Percentiles rank a stretch among this genome's conserved stretches.
Conservation (phyloP, 2,329 filamentous ascomycete genomes). For the Fusarium bactridioides region DNA sequence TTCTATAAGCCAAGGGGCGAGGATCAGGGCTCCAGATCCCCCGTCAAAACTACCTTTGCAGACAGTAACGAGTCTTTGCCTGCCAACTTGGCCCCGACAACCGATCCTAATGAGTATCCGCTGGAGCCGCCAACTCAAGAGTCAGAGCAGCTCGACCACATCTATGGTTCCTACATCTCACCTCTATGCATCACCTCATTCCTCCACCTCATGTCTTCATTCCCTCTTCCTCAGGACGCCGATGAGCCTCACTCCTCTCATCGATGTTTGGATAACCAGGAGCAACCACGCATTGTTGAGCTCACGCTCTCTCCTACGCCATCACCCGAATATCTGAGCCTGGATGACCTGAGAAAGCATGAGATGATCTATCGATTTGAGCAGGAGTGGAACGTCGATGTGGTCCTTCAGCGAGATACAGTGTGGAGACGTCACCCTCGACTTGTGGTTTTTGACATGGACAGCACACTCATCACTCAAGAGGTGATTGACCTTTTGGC, state of each 20-base stretch:
- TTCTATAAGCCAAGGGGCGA: slow-evolving; percentile 63
- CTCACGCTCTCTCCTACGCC: slow-evolving; percentile 69
- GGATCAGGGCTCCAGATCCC: slow-evolving; percentile 42
- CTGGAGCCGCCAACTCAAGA: slow-evolving; percentile 65
- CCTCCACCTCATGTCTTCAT: slow-evolving; percentile 70
- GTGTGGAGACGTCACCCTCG: slow-evolving; percentile 82
- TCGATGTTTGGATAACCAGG: slow-evolving; percentile 68
- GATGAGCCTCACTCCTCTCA: slow-evolving; percentile 67
- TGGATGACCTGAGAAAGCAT: slow-evolving; percentile 78
- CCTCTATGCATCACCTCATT: slow-evolving; percentile 72
- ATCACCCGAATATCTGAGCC: slow-evolving; percentile 67
- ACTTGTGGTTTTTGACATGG: slow-evolving; percentile 97
- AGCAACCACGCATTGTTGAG: slow-evolving; percentile 71
- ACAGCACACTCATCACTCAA: slow-evolving; percentile 95
- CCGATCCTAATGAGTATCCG: slow-evolving; percentile 65
- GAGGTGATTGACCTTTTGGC: slow-evolving; percentile 98
- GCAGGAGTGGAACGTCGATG: slow-evolving; percentile 87
- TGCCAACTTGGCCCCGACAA: slow-evolving; percentile 66
- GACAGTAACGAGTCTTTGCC: slow-evolving; percentile 52
- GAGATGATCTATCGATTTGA: slow-evolving; percentile 86
- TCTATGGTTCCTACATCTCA: slow-evolving; percentile 72
- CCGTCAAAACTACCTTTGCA: slow-evolving; percentile 41
- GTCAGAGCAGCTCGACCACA: slow-evolving; percentile 66
- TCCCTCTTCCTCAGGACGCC: slow-evolving; percentile 62
- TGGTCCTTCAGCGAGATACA: slow-evolving; percentile 76